Base-by-base conservation (phyloP, 2,329 filamentous ascomycete genomes). In the Hymenoscyphus scutula region DNA sequence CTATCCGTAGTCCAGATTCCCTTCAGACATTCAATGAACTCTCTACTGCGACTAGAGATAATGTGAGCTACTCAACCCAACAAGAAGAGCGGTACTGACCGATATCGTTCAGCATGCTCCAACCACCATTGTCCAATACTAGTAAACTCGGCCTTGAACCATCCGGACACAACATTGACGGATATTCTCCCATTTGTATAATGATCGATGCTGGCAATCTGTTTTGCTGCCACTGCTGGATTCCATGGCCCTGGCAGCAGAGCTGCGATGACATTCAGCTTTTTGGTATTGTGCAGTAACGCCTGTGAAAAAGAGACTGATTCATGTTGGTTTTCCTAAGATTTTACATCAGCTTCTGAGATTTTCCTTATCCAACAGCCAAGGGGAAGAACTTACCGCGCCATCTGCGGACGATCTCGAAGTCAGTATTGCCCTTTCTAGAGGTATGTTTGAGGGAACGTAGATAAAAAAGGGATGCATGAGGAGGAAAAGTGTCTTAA, bases 41-140 rank as follows among this genome's bases (percentile, higher is more conserved):
- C 80, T 45, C 77, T 74, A 59, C 75, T 79, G 19, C 81, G 77
- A 56, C 69, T 69, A 48, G 34, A 19, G 37, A 8, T 5, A 1
- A 37, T 48, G 41, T 48, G n/a, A 48, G 41, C n/a, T 11, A 48
- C 6, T 7, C 10, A 19, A 23, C n/a, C 3, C 19, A 10, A 23
- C 11, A 11, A 48, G n/a, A 37, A 23, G 10, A 25, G 1, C 11
- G 17, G 7, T 17, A 11, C 29, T 15, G 54, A 65, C 37, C 81
- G 76, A 67, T 82, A 83, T 3, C 81, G 77, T 71, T 83, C 81
- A 1, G 78, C 77, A 64, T 83, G 81, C 65, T 83, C 80, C 17
- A 83, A 76, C 81, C 81, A 83, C 81, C 80, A 83, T 70, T 82
- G 79, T 5, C 80, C 80, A 25, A 83, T 79, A 55, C 76, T 76